Percentiles rank a stretch among this genome's conserved stretches.
phyloP scores from a whole-genome alignment of 108 stramenopile species.

The Halocafeteria seosinensis region DNA sequence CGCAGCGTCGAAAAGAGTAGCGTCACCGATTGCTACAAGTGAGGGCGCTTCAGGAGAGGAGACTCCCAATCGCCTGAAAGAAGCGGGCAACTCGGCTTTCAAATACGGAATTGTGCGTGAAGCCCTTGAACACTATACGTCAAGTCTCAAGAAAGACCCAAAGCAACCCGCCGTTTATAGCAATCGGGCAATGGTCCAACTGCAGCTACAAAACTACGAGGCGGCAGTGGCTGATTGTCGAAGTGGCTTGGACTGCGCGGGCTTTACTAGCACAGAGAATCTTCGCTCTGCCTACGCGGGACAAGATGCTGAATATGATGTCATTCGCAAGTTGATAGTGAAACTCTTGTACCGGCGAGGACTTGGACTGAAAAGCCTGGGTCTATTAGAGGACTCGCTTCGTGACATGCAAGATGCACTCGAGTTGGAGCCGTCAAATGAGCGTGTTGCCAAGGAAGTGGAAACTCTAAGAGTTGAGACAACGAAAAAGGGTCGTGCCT shows the following conservation, averaged over 20 bases:
- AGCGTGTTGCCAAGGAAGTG: background rate
- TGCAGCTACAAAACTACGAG: background rate
- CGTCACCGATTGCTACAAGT: background rate
- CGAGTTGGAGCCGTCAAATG: background rate
- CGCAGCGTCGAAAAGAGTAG: background rate
- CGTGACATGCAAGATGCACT: background rate
- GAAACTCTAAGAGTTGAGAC: background rate
- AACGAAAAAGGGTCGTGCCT: too few species aligned
- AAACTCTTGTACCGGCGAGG: background rate
- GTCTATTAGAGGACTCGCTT: background rate
- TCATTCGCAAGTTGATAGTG: background rate
- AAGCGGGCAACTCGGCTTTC: slow-evolving; percentile 4
- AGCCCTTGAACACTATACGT: background rate
- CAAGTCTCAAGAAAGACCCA: background rate
- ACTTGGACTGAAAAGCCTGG: background rate
- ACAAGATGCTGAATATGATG: background rate
- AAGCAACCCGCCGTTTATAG: background rate
- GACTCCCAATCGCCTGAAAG: background rate
- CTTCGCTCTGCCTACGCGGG: background rate
- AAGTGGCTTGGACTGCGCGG: too few species aligned
- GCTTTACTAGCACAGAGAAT: too few species aligned
- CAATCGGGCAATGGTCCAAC: background rate
- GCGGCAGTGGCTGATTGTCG: background rate
- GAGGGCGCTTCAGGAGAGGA: background rate
- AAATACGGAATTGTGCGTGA: background rate